These are phyloP conservation scores for Cephalotrichum gorgonifer DNA, from an alignment of 2,329 filamentous ascomycete genomes.

Conservation along the genomic window DNA sequence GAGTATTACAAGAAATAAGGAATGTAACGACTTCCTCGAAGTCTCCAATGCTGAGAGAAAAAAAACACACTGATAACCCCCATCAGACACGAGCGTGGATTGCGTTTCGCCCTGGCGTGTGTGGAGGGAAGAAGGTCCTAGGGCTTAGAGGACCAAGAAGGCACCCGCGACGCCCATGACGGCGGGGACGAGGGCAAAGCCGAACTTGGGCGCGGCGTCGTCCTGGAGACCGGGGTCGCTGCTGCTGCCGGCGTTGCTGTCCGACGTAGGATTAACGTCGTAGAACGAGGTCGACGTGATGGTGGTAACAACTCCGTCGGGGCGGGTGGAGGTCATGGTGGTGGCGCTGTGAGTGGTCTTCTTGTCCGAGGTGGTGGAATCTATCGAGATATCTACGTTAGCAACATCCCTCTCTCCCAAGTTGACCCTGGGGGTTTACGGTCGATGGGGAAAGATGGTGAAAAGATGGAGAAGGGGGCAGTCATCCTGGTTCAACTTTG, in stretches of 20 bases:
- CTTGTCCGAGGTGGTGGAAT: conserved; percentile 14
- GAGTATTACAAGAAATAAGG: not conserved
- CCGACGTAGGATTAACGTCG: conserved; percentile 21
- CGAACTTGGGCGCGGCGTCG: conserved; percentile 16
- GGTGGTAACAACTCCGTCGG: conserved; percentile 31
- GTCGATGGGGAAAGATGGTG: too few relatives aligned
- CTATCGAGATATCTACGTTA: not conserved
- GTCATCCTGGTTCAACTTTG: too few relatives aligned
- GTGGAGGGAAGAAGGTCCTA: not conserved
- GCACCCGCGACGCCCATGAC: conserved; percentile 16
- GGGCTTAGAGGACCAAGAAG: not conserved
- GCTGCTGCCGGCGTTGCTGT: conserved; percentile 9
- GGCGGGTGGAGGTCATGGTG: conserved; percentile 34
- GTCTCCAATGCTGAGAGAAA: not conserved
- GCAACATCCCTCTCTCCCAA: too few relatives aligned
- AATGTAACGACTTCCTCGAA: conserved; percentile 1
- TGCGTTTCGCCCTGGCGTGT: too few relatives aligned
- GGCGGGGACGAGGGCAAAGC: conserved; percentile 9
- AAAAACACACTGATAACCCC: not conserved
- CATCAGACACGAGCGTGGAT: too few relatives aligned
- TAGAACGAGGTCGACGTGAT: conserved; percentile 41
- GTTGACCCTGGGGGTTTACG: too few relatives aligned
- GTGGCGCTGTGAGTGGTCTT: conserved; percentile 21
- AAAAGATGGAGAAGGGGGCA: too few relatives aligned
- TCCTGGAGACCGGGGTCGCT: conserved; percentile 26